A percentile compares a stretch with the other conserved stretches of the same genome.
phyloP scores from a whole-genome alignment of 2,329 filamentous ascomycete genomes.

The Cytospora piceicola region DNA sequence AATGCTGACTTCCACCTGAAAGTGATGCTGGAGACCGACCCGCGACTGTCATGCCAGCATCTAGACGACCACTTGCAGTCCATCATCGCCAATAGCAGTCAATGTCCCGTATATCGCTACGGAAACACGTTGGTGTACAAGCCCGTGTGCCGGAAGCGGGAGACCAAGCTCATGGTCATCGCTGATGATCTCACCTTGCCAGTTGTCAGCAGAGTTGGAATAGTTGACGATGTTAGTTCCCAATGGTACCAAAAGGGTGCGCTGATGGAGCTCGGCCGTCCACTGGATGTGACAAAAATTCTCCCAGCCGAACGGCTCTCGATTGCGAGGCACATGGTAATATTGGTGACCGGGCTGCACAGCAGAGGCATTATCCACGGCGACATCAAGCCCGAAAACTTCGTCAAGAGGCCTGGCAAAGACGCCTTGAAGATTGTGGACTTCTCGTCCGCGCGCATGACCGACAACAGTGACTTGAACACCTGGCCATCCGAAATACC shows the following conservation, averaged over 20 bases:
- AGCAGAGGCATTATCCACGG: slow-evolving; percentile 18
- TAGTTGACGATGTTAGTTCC: slow-evolving; percentile 24
- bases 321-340: slow-evolving; percentile 16
- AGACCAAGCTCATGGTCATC: slow-evolving; percentile 21
- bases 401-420: slow-evolving; percentile 9
- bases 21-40: slow-evolving; percentile 24
- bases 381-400: slow-evolving; percentile 16
- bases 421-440: slow-evolving; percentile 4
- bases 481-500: slow-evolving; percentile 14
- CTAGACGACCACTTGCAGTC: slow-evolving; percentile 1
- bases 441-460: slow-evolving; percentile 18
- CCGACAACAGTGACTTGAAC: slow-evolving; percentile 20
- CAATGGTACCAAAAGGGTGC: slow-evolving; percentile 24
- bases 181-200: slow-evolving; percentile 9
- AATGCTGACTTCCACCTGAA: too few relatives aligned
- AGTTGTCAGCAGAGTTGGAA: slow-evolving; percentile 19
- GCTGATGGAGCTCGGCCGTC: slow-evolving; percentile 14
- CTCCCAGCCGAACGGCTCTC: slow-evolving; percentile 19
- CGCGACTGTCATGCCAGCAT: slow-evolving; percentile 23
- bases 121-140: slow-evolving; percentile 22
- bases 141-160: slow-evolving; percentile 19
- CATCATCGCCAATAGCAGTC: slow-evolving; percentile 9
- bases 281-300: slow-evolving; percentile 14
- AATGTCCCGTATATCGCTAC: slow-evolving; percentile 13
- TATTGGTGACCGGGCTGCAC: slow-evolving; percentile 17